phyloP scores from a whole-genome alignment of 805 yeast species.

The Priceomyces haplophilus region DNA sequence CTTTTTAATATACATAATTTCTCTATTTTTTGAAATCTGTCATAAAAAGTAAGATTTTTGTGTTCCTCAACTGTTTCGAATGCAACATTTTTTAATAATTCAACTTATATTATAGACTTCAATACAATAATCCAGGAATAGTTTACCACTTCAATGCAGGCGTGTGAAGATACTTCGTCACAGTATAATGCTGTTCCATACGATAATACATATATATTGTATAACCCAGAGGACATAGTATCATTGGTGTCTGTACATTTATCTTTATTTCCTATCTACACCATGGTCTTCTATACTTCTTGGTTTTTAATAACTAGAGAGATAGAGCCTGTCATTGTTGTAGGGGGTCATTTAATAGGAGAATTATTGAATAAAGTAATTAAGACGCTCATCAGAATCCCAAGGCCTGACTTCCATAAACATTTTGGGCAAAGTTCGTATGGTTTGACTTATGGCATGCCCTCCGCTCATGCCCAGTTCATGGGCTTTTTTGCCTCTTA shows the following conservation, averaged over 20 bases:
- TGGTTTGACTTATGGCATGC: slow-evolving; percentile 85
- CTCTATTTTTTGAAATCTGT: background rate
- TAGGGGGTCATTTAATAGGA: slow-evolving; percentile 79
- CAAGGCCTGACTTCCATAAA: slow-evolving; percentile 64
- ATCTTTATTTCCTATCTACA: slow-evolving; percentile 76
- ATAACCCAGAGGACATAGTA: slow-evolving; percentile 61
- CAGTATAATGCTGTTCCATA: slow-evolving; percentile 52
- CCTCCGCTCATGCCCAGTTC: slow-evolving; percentile 94
- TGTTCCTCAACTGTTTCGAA: no score
- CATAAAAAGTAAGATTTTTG: no score
- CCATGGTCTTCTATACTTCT: slow-evolving; percentile 74
- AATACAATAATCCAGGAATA: no score
- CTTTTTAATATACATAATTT: slow-evolving; percentile 8
- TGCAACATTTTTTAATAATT: no score
- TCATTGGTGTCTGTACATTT: slow-evolving; percentile 65
- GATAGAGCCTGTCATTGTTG: slow-evolving; percentile 77
- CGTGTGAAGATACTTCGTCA: background rate
- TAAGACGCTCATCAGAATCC: slow-evolving; percentile 62
- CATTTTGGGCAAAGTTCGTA: slow-evolving; percentile 42
- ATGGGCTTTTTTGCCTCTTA: slow-evolving; percentile 81
- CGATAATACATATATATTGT: slow-evolving; percentile 82
- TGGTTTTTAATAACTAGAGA: slow-evolving; percentile 84
- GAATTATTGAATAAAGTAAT: slow-evolving; percentile 69
- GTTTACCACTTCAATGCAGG: no score
- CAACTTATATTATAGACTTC: no score